Conservation (phyloP, 2,329 filamentous ascomycete species). For the Xylariomycetidae sp. region DNA sequence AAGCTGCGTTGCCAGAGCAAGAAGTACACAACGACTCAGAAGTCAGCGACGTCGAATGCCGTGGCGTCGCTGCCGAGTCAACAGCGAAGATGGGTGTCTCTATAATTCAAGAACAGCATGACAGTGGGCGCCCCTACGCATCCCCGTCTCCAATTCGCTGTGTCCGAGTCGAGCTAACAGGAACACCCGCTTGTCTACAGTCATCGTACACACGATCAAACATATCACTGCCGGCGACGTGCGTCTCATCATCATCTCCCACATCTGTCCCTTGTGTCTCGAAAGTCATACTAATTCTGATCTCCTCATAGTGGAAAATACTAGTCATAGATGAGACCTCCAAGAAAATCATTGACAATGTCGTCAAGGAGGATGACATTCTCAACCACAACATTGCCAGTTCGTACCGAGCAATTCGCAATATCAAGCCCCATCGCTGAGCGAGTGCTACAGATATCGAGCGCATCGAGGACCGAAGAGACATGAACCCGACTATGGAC, state of each 20-base stretch:
- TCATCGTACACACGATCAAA: constrained; percentile 70
- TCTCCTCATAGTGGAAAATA: constrained; percentile 80
- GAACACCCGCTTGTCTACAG: constrained; percentile 34
- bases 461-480: constrained; percentile 81
- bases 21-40: too few relatives aligned
- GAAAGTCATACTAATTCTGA: too few relatives aligned
- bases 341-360: constrained; percentile 83
- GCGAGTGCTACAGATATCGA: constrained; percentile 68
- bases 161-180: constrained; percentile 1
- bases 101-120: constrained; percentile 78
- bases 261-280: too few relatives aligned
- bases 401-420: constrained; percentile 40
- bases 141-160: background rate
- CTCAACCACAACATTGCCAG: constrained; percentile 95
- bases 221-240: constrained; percentile 79
- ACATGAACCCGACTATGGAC: constrained; percentile 83
- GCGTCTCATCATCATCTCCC: constrained; percentile 33
- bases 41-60: too few relatives aligned
- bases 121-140: constrained; percentile 47
- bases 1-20: too few relatives aligned
- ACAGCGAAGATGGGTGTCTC: constrained; percentile 71
- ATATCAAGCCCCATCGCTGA: constrained; percentile 20
- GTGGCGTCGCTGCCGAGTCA: too few relatives aligned
- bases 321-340: constrained; percentile 82
- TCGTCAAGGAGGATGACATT: constrained; percentile 92